Base-by-base conservation (phyloP, 2,329 filamentous ascomycete genomes). In the Arachnomyces sp. region DNA sequence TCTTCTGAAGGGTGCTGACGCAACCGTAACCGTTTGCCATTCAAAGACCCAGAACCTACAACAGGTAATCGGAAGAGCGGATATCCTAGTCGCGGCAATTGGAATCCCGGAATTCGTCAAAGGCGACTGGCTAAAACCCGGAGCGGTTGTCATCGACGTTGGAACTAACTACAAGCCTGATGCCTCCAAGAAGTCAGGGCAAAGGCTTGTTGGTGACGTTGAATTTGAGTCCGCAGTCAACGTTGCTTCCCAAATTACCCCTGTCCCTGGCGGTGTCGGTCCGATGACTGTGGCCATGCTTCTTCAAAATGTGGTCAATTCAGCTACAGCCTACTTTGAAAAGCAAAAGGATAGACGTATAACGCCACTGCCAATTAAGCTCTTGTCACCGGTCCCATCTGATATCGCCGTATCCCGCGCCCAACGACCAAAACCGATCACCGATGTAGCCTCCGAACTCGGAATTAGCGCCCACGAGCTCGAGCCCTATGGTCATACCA, bases 201-300 rank as follows among this genome's bases (percentile, higher is more conserved):
- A 92, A 62, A 80, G 89, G 49, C 77, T 98, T 15, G 90, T 96
- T 5, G 92, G 92, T 44, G 92, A 98, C 61, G 92, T 98, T 31
- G 88, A 98, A 55, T 96, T 81, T 54, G 87, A 88, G 38, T 80
- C 84, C 32, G 90, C 90, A 12, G 75, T 75, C 12, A 74, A 93
- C 59, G 84, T 95, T 31, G 92, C 89, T 14, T 95, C 89, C 2
- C 78, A 85, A 56, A 95, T 98, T 57, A 98, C 92, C 2, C 92
- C 92, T 1, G 92, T 98, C 2, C 92, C 92, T 1, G 92, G 92
- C 42, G 92, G 92, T 63, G 92, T 98, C 44, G 92, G 92, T 0
- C 92, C 92, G 37, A 98, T 98, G 92, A 98, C 92, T 3, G 89
- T 98, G 48, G 92, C 92, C 44, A 98, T 98, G 92, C 74, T 98